Base-by-base conservation (phyloP, 352 stramenopile genomes). In the Globisporangium echinulatum region DNA sequence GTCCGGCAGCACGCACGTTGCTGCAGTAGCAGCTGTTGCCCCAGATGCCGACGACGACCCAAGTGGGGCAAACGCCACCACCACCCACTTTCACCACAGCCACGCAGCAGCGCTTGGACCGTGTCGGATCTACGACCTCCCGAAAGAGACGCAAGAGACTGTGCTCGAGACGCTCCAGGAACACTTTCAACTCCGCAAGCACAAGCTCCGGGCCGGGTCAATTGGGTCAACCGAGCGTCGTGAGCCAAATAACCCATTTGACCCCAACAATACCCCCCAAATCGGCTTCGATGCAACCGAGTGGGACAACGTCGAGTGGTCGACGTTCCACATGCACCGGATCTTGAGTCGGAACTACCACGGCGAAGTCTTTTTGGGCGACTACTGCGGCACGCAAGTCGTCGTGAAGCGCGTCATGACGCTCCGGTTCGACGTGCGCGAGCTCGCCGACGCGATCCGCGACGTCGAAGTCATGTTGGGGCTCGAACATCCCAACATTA, bases 401-500 rank as follows among this genome's bases (percentile, higher is more conserved):
- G 79, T 89, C 2, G 75, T 89, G 6, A 87, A 87, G 59, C 79
- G 79, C 2, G 66, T 89, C 55, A 87, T 87, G 73, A 89, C 78
- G 15, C 53, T 84, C 13, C 74, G 76, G 0, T 85, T 84, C 51
- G 69, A 84, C 44, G 66, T 85, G 13, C 71, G 74, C 7, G 71
- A 86, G 53, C 68, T 92, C 3, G 70, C 70, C 1, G 70, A 87
- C n/a, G 85, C 81, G 25, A 82, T 91, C 55, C 82, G 73, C 53
- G 84, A 95, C 49, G 71, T 94, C 10, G 82, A 90, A 46, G 64
- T 88, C 15, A 66, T 89, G 63, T 48, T 70, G 4, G 68, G 67
- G 9, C 58, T 94, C 25, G 66, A 75, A 38, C 84, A 96, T 44
- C 75, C 74, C 0, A 72, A 88, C 42, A 85, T 96, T 52, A 78